Percentiles rank a stretch among this genome's conserved stretches.
Conservation (phyloP, 2,329 filamentous ascomycete species). For the Coleophoma cylindrospora region DNA sequence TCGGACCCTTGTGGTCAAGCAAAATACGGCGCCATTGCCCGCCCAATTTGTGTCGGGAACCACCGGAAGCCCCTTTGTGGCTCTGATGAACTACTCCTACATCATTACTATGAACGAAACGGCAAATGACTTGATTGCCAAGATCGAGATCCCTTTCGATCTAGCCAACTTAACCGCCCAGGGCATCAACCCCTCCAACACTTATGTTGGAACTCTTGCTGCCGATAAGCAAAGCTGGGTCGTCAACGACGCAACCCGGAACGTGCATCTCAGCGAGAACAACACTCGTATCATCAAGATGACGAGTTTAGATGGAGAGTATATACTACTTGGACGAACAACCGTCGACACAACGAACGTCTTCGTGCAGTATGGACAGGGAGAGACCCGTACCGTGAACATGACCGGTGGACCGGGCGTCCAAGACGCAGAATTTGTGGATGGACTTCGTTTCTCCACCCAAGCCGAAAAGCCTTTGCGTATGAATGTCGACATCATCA, state of each 20-base stretch:
- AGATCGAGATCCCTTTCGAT: conserved; percentile 27
- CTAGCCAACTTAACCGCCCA: conserved; percentile 9
- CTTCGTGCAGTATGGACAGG: conserved; percentile 26
- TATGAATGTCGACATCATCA: conserved; percentile 5
- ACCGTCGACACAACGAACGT: conserved; percentile 19
- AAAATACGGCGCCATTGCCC: conserved; percentile 24
- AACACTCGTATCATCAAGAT: conserved; percentile 26
- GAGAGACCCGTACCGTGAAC: conserved; percentile 21
- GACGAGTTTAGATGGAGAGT: conserved; percentile 25
- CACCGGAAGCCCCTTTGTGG: conserved; percentile 23
- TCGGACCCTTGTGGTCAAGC: conserved; percentile 24
- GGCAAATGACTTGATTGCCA: conserved; percentile 28
- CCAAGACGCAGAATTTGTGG: conserved; percentile 22
- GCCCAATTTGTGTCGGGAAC: conserved; percentile 25
- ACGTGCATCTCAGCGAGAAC: conserved; percentile 22
- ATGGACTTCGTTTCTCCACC: conserved; percentile 19
- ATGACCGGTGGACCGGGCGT: conserved; percentile 15
- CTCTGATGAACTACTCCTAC: conserved; percentile 26
- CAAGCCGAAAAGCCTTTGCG: not conserved
- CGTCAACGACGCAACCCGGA: conserved; percentile 23
- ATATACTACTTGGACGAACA: conserved; percentile 22
- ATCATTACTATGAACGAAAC: conserved; percentile 26
- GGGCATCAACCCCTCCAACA: conserved; percentile 13
- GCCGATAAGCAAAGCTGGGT: conserved; percentile 28
- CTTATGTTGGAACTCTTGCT: conserved; percentile 12